Evolutionary conservation across 495 filamentous ascomycete genomes (phyloP).

Genomic region (Annulohypoxylon moriforme): DNA sequence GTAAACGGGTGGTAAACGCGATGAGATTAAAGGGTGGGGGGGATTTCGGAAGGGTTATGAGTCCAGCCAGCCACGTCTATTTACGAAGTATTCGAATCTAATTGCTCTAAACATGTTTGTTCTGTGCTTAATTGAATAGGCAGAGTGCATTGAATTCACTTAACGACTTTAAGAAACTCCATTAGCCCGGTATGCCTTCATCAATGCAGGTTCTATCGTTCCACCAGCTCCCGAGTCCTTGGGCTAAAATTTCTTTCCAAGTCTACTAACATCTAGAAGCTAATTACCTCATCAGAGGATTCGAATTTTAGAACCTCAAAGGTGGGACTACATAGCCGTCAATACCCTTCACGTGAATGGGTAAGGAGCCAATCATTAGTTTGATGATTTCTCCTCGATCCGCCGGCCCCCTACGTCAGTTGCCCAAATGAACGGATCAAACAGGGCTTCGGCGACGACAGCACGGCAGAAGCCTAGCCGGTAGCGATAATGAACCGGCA

Average conservation of each 20-base stretch:
- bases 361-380: not conserved
- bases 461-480: constrained; percentile 18
- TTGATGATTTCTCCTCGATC: constrained; percentile 9
- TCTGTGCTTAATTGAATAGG: not conserved
- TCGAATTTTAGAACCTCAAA: not conserved
- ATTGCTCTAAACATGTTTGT: not conserved
- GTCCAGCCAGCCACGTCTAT: not conserved
- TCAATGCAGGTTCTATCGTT: not conserved
- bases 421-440: constrained; percentile 24
- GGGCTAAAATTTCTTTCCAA: not conserved
- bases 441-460: constrained; percentile 35
- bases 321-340: not conserved
- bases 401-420: constrained; percentile 16
- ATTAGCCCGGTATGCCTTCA: not conserved
- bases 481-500: constrained; percentile 43
- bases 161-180: not conserved
- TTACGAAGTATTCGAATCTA: not conserved
- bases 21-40: not conserved
- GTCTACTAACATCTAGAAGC: not conserved
- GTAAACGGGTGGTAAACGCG: not conserved
- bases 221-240: not conserved
- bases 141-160: not conserved
- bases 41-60: not conserved
- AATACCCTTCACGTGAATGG: not conserved
- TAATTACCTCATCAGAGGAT: not conserved